Conservation (phyloP, 2,329 filamentous ascomycete genomes). For the Aspergillus floridensis region DNA sequence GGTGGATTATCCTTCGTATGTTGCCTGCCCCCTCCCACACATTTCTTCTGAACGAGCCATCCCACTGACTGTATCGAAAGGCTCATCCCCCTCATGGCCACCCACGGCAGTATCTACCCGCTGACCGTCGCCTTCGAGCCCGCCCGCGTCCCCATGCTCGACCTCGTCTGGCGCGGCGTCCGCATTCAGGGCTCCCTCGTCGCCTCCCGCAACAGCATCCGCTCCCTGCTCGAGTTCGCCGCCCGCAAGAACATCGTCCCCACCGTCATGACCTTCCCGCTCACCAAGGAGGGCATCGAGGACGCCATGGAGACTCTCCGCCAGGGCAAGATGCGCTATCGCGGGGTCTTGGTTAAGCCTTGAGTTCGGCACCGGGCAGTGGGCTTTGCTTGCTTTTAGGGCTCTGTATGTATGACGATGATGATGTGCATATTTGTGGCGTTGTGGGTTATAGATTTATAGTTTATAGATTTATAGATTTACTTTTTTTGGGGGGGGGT, state of each 20-base stretch:
- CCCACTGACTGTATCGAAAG: neutral
- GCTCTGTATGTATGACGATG: neutral
- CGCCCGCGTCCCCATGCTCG: conserved; percentile 39
- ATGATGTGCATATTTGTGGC: no score
- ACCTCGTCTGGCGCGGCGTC: conserved; percentile 53
- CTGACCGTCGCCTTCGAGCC: conserved; percentile 26
- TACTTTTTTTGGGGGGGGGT: no score
- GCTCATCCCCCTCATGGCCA: conserved; percentile 26
- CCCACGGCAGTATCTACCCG: conserved; percentile 29
- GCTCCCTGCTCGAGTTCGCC: conserved; percentile 65
- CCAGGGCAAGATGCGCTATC: conserved; percentile 48
- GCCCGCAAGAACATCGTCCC: conserved; percentile 60
- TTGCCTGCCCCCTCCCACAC: neutral
- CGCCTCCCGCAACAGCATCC: conserved; percentile 60
- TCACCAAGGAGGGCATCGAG: conserved; percentile 51
- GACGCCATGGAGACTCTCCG: conserved; percentile 48
- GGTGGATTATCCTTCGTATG: conserved; percentile 18
- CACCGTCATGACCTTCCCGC: conserved; percentile 61
- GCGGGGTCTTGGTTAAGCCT: conserved; percentile 1
- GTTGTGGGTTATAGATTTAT: no score
- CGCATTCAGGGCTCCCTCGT: conserved; percentile 62
- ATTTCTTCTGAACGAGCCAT: no score
- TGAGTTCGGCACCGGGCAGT: neutral
- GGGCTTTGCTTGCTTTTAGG: neutral
- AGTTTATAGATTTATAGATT: no score